Evolutionary conservation across 2,329 filamentous ascomycete genomes (phyloP), one percentile per base, ranked within the genome.

Genomic region (Cytospora schulzeri): DNA sequence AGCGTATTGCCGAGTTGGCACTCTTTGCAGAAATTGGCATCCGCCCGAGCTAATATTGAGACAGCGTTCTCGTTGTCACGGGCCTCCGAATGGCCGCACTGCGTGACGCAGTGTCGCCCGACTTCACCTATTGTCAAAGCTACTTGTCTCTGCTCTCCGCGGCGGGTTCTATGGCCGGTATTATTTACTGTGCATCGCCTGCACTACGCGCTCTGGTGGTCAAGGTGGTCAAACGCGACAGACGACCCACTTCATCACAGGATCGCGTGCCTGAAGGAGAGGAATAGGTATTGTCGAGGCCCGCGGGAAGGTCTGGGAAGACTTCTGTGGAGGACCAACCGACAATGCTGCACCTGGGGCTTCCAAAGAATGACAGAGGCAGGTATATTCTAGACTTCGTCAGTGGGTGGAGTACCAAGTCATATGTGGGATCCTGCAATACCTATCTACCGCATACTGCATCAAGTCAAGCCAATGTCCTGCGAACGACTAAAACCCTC

Each of bases 101-200:
- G 14, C 54, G 54, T 1, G 57, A 17, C n/a, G 63, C 63, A 7
- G 57, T 62, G 2, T 62, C 63, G 1, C 59, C 63, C 1, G 58
- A 65, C 22, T 65, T 65, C 4, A 58, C 58, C 0, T 62, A 65
- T 28, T 65, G 54, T 2, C 58, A 58, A 12, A 62, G 58, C 50
- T 58, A 65, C 19, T 28, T 62, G 5, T 62, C 58, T 1, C 22
- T 62, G 14, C 35, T 58, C 0, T 62, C 57, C 2, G 45, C 57
- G 1, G 9, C 57, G 2, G 63, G 63, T 8, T 60, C 57, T 2
- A 65, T 65, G 63, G 24, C 45, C 4, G 57, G 57, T 1, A 50
- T 61, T 6, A 53, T 65, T 2, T 65, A 45, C 15, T 65, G 63
- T 17, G 57, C 41, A 8, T 52, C 57, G 9, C 57, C 48, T 4